Percentiles rank a stretch among this genome's conserved stretches.
Evolutionary conservation across 78 protist species (phyloP).

Genomic region (Dictyostelium brefeldianum): DNA sequence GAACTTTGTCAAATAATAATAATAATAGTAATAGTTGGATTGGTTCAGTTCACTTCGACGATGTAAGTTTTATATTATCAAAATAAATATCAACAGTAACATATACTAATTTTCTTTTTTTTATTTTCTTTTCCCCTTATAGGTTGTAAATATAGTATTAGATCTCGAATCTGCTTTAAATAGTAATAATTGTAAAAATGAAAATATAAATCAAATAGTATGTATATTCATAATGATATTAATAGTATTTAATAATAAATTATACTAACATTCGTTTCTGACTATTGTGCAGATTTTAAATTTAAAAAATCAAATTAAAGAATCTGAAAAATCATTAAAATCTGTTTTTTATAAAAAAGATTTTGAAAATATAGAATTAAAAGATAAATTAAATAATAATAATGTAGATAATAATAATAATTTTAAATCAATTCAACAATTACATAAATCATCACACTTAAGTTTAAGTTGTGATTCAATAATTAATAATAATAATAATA

Average conservation of each 20-base stretch:
- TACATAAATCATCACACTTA: not conserved
- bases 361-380: constrained; percentile 6
- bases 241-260: not conserved
- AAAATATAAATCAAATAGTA: constrained; percentile 29
- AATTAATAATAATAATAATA: not conserved
- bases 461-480: not conserved
- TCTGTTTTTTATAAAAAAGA: not conserved
- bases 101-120: not conserved
- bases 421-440: not conserved
- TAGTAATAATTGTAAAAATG: not conserved
- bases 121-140: not conserved
- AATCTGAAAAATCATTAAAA: not conserved
- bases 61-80: not conserved
- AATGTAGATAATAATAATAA: not conserved
- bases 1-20: not conserved
- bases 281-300: not conserved
- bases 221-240: not conserved
- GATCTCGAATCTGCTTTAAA: constrained; percentile 4
- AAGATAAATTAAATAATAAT: constrained; percentile 27
- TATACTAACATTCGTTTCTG: too few relatives aligned
- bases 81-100: not conserved
- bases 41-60: not conserved
- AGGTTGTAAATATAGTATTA: constrained; percentile 34
- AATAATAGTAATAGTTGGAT: constrained; percentile 1
- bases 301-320: constrained; percentile 1